Evolutionary conservation across 73 alveolate genomes (phyloP).

Genomic region (Paramecium pentaurelia): DNA sequence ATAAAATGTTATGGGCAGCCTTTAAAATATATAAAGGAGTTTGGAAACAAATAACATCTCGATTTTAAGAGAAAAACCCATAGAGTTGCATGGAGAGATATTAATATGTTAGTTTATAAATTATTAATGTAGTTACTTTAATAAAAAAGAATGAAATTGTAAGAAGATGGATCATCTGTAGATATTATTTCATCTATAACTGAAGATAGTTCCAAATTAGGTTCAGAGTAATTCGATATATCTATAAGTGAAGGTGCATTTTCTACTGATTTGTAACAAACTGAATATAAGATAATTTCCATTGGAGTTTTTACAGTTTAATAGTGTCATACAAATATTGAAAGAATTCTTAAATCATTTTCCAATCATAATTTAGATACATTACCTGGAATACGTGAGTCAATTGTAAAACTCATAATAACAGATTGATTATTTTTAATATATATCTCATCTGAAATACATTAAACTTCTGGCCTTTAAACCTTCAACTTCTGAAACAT

Average conservation of each 20-base stretch:
- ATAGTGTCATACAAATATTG: not conserved
- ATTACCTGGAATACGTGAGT: not conserved
- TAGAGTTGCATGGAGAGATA: not conserved
- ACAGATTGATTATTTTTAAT: not conserved
- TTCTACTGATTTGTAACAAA: not conserved
- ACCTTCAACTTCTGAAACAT: not conserved
- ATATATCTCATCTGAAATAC: conserved; percentile 20
- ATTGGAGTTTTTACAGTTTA: not conserved
- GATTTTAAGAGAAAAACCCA: not conserved
- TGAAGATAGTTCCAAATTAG: not conserved
- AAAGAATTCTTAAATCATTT: not conserved
- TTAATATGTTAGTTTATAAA: not conserved
- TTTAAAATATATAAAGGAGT: not conserved
- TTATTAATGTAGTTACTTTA: not conserved
- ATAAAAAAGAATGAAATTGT: not conserved
- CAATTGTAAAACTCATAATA: not conserved
- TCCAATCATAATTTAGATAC: not conserved
- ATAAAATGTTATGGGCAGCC: not conserved
- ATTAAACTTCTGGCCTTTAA: not conserved
- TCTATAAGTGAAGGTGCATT: not conserved
- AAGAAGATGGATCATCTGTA: not conserved
- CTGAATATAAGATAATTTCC: not conserved
- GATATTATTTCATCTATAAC: not conserved
- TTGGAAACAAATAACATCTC: not conserved
- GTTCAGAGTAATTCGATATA: not conserved